Evolutionary conservation across 306 rosid species (phyloP), one percentile per base, ranked within the genome.

Genomic region (Chamaecrista fasciculata): DNA sequence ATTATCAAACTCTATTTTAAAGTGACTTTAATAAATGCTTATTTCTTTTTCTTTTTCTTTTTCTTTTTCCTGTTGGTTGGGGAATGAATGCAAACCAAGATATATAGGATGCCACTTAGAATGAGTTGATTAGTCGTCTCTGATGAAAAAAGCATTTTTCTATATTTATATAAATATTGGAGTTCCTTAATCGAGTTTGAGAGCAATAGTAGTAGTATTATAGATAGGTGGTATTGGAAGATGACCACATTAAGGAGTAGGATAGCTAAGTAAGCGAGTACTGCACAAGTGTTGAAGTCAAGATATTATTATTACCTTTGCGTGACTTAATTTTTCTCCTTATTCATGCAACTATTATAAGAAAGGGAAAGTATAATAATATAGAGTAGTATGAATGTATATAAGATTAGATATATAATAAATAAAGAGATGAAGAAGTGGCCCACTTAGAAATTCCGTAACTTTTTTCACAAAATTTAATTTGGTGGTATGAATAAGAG

Each of bases 341-440:
- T 9, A 52, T 40, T 9, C 48, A 48, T 58, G 31, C 12, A 0
- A 14, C 5, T 29, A n/a, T n/a, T n/a, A n/a, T 19, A 42, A 59
- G 52, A 16, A 44, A 69, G 3, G 2, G 4, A 60, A 60, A 60
- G 16, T 9, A n/a, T 16, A 77, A 46, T 40, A 70, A n/a, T 39
- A 62, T 58, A n/a, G n/a, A n/a, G n/a, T n/a, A n/a, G n/a, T n/a
- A n/a, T n/a, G n/a, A n/a, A n/a, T n/a, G n/a, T n/a, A 2, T 33
- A 33, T 33, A 33, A 5, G 4, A 78, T 84, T 39, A 29, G 21
- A 28, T 57, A 16, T 3, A 74, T 67, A 77, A 78, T n/a, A n/a
- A n/a, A n/a, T n/a, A 60, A 84, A 85, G 84, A 76, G 87, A 83
- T 88, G 75, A 76, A 60, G 85, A 90, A 77, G 81, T 66, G 86